These are phyloP conservation scores for Martiniozyma asiatica DNA, from an alignment of 1,139 yeast genomes.

Conservation along the genomic window DNA sequence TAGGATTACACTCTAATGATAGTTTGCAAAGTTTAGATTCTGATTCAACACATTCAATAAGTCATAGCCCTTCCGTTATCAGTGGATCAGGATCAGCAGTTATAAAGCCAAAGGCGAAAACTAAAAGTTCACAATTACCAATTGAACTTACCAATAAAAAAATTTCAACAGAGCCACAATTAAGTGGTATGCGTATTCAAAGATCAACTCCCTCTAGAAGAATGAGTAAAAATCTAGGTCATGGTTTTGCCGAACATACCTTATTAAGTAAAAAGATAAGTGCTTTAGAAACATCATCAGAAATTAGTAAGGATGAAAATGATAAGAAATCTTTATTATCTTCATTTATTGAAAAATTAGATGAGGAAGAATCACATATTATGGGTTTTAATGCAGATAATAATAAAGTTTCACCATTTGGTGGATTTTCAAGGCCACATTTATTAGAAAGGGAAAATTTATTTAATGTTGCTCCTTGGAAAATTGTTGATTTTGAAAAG, in stretches of 20 bases:
- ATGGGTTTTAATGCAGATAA: slow-evolving; percentile 1
- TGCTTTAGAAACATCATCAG: too few species aligned
- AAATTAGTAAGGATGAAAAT: slow-evolving; percentile 4
- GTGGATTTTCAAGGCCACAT: slow-evolving; percentile 57
- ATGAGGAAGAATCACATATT: too few species aligned
- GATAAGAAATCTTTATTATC: slow-evolving; percentile 1
- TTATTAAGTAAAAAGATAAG: too few species aligned
- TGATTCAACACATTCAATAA: slow-evolving; percentile 1
- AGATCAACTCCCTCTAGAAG: slow-evolving; percentile 21
- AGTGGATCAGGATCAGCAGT: too few species aligned
- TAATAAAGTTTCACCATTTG: slow-evolving; percentile 51
- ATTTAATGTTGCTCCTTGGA: slow-evolving; percentile 70
- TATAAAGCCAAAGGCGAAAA: slow-evolving; percentile 31
- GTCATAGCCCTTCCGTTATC: slow-evolving; percentile 4
- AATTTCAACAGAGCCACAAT: slow-evolving; percentile 12
- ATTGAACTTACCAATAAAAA: slow-evolving; percentile 29
- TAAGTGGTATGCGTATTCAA: slow-evolving; percentile 29
- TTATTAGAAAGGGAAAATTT: slow-evolving; percentile 37
- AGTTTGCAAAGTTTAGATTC: slow-evolving; percentile 1
- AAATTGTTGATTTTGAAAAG: slow-evolving; percentile 50
- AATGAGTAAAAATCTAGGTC: slow-evolving; percentile 4
- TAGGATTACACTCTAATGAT: background rate
- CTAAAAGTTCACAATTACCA: slow-evolving; percentile 7
- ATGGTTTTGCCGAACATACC: slow-evolving; percentile 1
- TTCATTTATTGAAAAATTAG: slow-evolving; percentile 1